A percentile compares a stretch with the other conserved stretches of the same genome.
Conservation (phyloP, 1,284 basidiomycete genomes). For the Fomitopsis pinicola region DNA sequence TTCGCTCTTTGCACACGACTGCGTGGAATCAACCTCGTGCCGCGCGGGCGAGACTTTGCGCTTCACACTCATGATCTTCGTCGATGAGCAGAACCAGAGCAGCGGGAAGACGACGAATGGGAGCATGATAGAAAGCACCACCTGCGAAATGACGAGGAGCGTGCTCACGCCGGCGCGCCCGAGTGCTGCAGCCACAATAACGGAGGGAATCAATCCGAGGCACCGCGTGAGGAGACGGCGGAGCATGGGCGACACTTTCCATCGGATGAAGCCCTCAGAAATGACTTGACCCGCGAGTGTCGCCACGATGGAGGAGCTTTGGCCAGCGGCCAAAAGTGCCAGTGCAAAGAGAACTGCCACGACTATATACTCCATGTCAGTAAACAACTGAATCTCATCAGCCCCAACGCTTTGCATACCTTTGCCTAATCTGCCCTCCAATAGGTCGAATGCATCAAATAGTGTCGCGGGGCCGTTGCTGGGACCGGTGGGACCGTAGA, state of each 20-base stretch:
- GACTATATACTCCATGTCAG: slow-evolving; percentile 32
- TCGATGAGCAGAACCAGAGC: slow-evolving; percentile 70
- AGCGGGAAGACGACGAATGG: slow-evolving; percentile 86
- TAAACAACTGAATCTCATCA: slow-evolving; percentile 20
- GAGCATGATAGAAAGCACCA: slow-evolving; percentile 82
- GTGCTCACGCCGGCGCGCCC: slow-evolving; percentile 77
- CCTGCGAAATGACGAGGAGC: slow-evolving; percentile 87
- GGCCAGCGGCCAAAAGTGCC: slow-evolving; percentile 81
- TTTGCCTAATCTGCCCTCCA: slow-evolving; percentile 62
- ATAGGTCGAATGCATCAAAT: slow-evolving; percentile 79
- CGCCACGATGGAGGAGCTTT: slow-evolving; percentile 90
- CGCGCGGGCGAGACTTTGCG: slow-evolving; percentile 13
- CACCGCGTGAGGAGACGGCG: slow-evolving; percentile 83
- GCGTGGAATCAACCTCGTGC: neutral
- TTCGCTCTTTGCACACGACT: neutral
- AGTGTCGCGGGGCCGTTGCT: slow-evolving; percentile 60
- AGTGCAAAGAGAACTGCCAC: slow-evolving; percentile 85
- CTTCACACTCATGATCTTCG: slow-evolving; percentile 63
- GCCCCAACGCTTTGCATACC: slow-evolving; percentile 31
- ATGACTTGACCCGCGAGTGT: slow-evolving; percentile 93
- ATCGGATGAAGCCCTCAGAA: slow-evolving; percentile 90
- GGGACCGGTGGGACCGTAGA: slow-evolving; percentile 41
- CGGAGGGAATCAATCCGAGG: slow-evolving; percentile 82
- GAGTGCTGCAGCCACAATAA: slow-evolving; percentile 72
- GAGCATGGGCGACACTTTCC: slow-evolving; percentile 83